Conservation (phyloP, 2,329 filamentous ascomycete genomes). For the Penicillium sp. region DNA sequence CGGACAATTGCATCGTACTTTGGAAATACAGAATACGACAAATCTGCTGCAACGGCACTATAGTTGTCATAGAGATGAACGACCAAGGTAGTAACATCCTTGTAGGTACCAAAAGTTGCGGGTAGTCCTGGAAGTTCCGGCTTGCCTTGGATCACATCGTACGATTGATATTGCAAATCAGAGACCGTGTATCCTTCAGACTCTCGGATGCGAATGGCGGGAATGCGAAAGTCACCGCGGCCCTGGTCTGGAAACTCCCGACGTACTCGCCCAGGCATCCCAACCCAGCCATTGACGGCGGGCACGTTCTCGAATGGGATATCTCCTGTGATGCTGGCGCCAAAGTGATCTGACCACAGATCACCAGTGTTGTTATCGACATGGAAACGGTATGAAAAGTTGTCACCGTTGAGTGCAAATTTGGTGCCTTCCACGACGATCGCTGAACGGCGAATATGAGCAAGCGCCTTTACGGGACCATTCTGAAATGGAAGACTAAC, state of each 20-base stretch:
- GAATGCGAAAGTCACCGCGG: conserved; percentile 63
- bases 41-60: conserved; percentile 59
- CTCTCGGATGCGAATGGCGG: conserved; percentile 63
- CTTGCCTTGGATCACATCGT: conserved; percentile 60
- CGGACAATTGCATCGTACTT: conserved; percentile 62
- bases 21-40: conserved; percentile 67
- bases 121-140: conserved; percentile 59
- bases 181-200: conserved; percentile 61
- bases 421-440: conserved; percentile 57
- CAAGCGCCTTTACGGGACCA: background rate
- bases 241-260: conserved; percentile 67
- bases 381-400: conserved; percentile 65
- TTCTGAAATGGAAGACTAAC: background rate
- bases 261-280: conserved; percentile 53
- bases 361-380: conserved; percentile 60
- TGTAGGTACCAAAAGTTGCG: conserved; percentile 58
- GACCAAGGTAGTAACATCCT: conserved; percentile 61
- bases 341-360: conserved; percentile 64
- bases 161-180: conserved; percentile 60
- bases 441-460: conserved; percentile 36
- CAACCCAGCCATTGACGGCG: conserved; percentile 56
- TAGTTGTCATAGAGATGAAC: conserved; percentile 62
- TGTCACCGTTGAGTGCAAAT: conserved; percentile 59
- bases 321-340: conserved; percentile 57
- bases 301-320: conserved; percentile 45